Conservation (phyloP, 208 protist genomes). For the Trypanosoma melophagium region DNA sequence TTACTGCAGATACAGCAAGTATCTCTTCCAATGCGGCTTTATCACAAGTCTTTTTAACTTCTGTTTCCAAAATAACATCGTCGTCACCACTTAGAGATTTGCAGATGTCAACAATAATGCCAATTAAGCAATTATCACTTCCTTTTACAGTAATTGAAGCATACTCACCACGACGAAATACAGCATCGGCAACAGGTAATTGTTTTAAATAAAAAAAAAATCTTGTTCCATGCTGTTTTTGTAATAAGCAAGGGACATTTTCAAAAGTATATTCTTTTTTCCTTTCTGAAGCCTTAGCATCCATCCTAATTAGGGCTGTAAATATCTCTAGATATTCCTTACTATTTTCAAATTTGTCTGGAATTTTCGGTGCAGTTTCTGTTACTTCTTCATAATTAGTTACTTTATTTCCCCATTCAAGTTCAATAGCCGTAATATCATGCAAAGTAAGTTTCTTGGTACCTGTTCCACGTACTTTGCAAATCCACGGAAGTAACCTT, state of each 20-base stretch:
- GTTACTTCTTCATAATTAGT: slow-evolving; percentile 45
- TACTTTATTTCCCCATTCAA: slow-evolving; percentile 88
- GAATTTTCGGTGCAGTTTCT: slow-evolving; percentile 23
- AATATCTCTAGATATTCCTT: slow-evolving; percentile 93
- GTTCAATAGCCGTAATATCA: slow-evolving; percentile 90
- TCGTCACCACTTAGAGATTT: slow-evolving; percentile 20
- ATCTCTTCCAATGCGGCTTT: slow-evolving; percentile 79
- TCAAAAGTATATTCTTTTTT: slow-evolving; percentile 87
- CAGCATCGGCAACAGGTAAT: slow-evolving; percentile 59
- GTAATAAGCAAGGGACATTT: slow-evolving; percentile 82
- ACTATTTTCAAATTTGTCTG: slow-evolving; percentile 86
- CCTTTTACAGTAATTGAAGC: slow-evolving; percentile 62
- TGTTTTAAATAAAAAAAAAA: slow-evolving; percentile 75
- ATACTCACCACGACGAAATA: slow-evolving; percentile 89
- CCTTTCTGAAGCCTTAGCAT: slow-evolving; percentile 90
- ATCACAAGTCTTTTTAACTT: not conserved
- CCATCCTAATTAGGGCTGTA: slow-evolving; percentile 86
- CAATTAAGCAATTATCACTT: slow-evolving; percentile 28
- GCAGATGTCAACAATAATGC: slow-evolving; percentile 20
- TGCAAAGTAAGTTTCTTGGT: slow-evolving; percentile 57
- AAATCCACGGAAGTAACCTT: slow-evolving; percentile 90
- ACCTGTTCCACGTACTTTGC: slow-evolving; percentile 3
- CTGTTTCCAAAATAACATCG: slow-evolving; percentile 28
- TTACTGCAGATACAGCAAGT: slow-evolving; percentile 88
- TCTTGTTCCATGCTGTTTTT: slow-evolving; percentile 60